Conservation (phyloP, 345 rosid species). For the Aquilaria sinensis region DNA sequence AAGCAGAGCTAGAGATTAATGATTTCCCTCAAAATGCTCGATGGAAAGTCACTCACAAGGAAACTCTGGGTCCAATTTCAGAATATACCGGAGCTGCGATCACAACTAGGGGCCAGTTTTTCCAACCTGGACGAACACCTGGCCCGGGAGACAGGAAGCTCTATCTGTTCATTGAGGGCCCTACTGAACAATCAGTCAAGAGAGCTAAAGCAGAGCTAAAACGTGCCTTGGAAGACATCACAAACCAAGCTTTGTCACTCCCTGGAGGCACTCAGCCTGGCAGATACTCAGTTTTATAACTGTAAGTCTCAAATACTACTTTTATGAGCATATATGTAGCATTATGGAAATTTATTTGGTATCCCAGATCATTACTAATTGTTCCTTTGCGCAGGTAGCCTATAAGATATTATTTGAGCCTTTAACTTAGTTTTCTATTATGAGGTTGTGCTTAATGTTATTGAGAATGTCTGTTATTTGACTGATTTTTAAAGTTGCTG, state of each 20-base stretch:
- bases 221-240: constrained; percentile 85
- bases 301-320: constrained; percentile 36
- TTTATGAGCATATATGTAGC: not conserved
- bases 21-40: constrained; percentile 98
- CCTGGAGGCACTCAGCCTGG: constrained; percentile 93
- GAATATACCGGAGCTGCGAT: constrained; percentile 98
- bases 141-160: constrained; percentile 91
- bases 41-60: constrained; percentile 99
- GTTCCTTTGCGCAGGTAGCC: not conserved
- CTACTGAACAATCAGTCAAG: constrained; percentile 83
- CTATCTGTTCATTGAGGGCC: constrained; percentile 89
- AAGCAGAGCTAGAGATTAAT: constrained; percentile 93
- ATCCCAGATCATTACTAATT: not conserved
- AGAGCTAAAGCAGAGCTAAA: constrained; percentile 80
- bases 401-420: not conserved
- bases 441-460: not conserved
- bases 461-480: not conserved
- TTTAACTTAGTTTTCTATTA: not conserved
- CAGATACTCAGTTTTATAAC: constrained; percentile 81
- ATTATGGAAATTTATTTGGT: not conserved
- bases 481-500: not conserved
- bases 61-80: constrained; percentile 93
- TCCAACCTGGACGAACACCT: constrained; percentile 55
- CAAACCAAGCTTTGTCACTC: constrained; percentile 73
- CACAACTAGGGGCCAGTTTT: constrained; percentile 83